phyloP scores from a whole-genome alignment of 2,329 filamentous ascomycete genomes.

The Mycocentrospora acerina region DNA sequence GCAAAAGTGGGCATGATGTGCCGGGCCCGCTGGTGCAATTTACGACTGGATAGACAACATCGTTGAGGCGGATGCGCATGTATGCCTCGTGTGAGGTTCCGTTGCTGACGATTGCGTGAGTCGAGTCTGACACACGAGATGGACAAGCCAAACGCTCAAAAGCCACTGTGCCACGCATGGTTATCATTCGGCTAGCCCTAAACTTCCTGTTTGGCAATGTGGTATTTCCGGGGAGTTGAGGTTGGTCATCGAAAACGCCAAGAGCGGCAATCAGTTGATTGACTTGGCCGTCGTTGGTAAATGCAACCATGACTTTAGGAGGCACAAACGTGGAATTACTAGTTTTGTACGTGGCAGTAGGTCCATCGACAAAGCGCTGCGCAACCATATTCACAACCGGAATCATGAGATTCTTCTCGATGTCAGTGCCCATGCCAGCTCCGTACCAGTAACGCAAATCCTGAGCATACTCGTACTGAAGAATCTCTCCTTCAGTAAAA shows the following conservation, averaged over 20 bases:
- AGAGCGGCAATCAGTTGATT: constrained; percentile 61
- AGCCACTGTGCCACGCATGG: constrained; percentile 66
- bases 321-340: constrained; percentile 53
- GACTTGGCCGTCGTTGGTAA: constrained; percentile 68
- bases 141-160: constrained; percentile 64
- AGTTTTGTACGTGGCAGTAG: constrained; percentile 51
- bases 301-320: constrained; percentile 61
- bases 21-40: constrained; percentile 58
- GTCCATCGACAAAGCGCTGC: constrained; percentile 55
- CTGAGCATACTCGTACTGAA: constrained; percentile 66
- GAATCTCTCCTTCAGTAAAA: constrained; percentile 63
- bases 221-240: constrained; percentile 49
- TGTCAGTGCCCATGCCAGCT: constrained; percentile 57
- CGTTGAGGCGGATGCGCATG: constrained; percentile 62
- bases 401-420: constrained; percentile 61
- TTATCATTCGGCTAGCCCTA: constrained; percentile 57
- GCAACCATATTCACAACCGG: constrained; percentile 60
- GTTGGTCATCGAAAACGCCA: constrained; percentile 62
- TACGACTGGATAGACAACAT: constrained; percentile 62
- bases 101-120: constrained; percentile 1
- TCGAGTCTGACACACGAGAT: constrained; percentile 6
- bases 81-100: constrained; percentile 41
- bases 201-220: constrained; percentile 55
- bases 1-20: constrained; percentile 31
- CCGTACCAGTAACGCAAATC: constrained; percentile 71